phyloP scores from a whole-genome alignment of 1,284 basidiomycete genomes.

The Chalciporus sp. region DNA sequence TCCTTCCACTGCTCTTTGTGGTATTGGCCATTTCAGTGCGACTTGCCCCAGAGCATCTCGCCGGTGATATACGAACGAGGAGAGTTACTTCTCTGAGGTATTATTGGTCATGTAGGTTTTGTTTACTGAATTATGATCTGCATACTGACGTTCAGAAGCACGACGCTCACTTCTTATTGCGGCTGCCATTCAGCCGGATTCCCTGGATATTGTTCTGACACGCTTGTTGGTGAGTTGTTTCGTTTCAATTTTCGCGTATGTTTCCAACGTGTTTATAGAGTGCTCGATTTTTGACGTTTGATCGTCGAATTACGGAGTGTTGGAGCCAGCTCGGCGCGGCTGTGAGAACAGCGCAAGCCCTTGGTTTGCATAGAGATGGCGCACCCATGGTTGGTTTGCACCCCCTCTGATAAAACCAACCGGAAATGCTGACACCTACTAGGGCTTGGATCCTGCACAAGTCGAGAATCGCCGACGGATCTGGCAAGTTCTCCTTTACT shows the following conservation, averaged over 20 bases:
- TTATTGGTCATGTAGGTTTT: conserved; percentile 88
- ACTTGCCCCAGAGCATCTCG: conserved; percentile 83
- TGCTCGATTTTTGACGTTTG: conserved; percentile 88
- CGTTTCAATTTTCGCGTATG: neutral
- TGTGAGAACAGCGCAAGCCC: conserved; percentile 90
- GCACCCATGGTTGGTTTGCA: conserved; percentile 81
- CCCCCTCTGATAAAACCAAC: conserved; percentile 1
- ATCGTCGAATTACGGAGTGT: conserved; percentile 88
- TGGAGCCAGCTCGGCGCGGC: conserved; percentile 96
- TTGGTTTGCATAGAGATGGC: conserved; percentile 91
- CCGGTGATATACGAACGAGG: conserved; percentile 73
- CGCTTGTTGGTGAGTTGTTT: conserved; percentile 71
- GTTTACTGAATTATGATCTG: neutral
- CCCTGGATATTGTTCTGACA: conserved; percentile 86
- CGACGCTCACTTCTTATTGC: conserved; percentile 85
- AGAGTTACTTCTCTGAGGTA: conserved; percentile 82
- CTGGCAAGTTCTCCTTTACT: conserved; percentile 54
- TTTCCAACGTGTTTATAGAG: conserved; percentile 51
- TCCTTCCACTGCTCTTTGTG: conserved; percentile 89
- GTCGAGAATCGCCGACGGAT: conserved; percentile 90
- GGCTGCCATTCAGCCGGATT: conserved; percentile 89
- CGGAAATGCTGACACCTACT: conserved; percentile 13
- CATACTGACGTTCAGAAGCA: conserved; percentile 48
- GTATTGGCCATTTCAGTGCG: conserved; percentile 90
- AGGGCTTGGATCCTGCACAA: conserved; percentile 77